Evolutionary conservation across 495 filamentous ascomycete species (phyloP).

Genomic region (Tuber umbilicatum): DNA sequence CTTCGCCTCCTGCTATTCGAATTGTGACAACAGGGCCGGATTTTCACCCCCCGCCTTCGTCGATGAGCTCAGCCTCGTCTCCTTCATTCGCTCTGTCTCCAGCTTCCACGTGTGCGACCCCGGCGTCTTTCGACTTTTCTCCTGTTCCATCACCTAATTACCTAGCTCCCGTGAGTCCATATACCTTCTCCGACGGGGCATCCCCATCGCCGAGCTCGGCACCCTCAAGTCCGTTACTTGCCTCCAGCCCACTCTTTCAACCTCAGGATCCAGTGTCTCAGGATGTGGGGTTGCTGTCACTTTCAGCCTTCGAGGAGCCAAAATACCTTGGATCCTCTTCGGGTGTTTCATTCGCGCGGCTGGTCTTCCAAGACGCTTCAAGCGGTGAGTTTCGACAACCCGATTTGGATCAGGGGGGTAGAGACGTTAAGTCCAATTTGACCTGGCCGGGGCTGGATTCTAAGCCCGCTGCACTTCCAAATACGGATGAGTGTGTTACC

Average conservation of each 20-base stretch:
- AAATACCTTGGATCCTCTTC: slow-evolving; percentile 41
- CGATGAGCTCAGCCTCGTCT: slow-evolving; percentile 37
- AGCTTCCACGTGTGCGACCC: slow-evolving; percentile 39
- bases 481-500: slow-evolving; percentile 27
- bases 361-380: slow-evolving; percentile 31
- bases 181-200: slow-evolving; percentile 36
- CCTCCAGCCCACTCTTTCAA: slow-evolving; percentile 20
- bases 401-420: slow-evolving; percentile 12
- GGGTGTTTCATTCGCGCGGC: slow-evolving; percentile 32
- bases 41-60: slow-evolving; percentile 33
- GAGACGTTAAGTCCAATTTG: slow-evolving; percentile 18
- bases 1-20: slow-evolving; percentile 39
- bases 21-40: slow-evolving; percentile 41
- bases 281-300: slow-evolving; percentile 35
- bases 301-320: slow-evolving; percentile 35
- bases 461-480: slow-evolving; percentile 30
- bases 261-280: slow-evolving; percentile 28
- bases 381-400: slow-evolving; percentile 16
- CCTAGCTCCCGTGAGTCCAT: slow-evolving; percentile 37
- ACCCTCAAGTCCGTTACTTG: slow-evolving; percentile 35
- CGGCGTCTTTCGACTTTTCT: slow-evolving; percentile 40
- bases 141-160: slow-evolving; percentile 36
- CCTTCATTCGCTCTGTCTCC: slow-evolving; percentile 37
- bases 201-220: slow-evolving; percentile 38
- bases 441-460: slow-evolving; percentile 21